These are phyloP conservation scores for Luvunga scandens DNA, from an alignment of 345 rosid genomes.

Conservation along the genomic window DNA sequence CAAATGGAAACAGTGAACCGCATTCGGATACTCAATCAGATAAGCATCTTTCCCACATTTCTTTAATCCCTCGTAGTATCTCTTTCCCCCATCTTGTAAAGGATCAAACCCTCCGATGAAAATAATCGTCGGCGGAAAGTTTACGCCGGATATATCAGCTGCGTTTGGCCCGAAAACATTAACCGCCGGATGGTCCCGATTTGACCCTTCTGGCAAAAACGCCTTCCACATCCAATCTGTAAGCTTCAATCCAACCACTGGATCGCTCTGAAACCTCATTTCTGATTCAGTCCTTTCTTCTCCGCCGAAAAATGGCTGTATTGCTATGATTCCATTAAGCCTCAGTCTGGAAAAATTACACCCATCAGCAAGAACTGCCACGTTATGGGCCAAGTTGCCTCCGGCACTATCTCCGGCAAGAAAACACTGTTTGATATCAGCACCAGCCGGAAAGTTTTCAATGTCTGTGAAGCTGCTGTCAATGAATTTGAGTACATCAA, in stretches of 20 bases:
- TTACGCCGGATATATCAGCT: conserved; percentile 1
- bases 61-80: conserved; percentile 27
- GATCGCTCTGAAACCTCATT: not conserved
- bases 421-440: conserved; percentile 10
- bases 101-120: conserved; percentile 23
- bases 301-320: conserved; percentile 31
- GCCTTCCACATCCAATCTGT: conserved; percentile 17
- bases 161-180: not conserved
- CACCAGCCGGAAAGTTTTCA: not conserved
- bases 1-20: conserved; percentile 13
- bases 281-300: conserved; percentile 26
- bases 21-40: not conserved
- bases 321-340: conserved; percentile 19
- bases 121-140: conserved; percentile 3
- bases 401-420: conserved; percentile 31
- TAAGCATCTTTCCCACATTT: conserved; percentile 22
- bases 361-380: conserved; percentile 15
- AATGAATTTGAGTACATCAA: not conserved
- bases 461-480: not conserved
- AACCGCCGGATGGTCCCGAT: conserved; percentile 7
- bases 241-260: not conserved
- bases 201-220: conserved; percentile 15
- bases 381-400: conserved; percentile 31
- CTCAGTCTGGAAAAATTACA: not conserved
- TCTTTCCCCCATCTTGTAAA: conserved; percentile 26